Evolutionary conservation across 75 land plant genomes (phyloP), one percentile per base, ranked within the genome.

Genomic region (Isoetes taiwanensis): DNA sequence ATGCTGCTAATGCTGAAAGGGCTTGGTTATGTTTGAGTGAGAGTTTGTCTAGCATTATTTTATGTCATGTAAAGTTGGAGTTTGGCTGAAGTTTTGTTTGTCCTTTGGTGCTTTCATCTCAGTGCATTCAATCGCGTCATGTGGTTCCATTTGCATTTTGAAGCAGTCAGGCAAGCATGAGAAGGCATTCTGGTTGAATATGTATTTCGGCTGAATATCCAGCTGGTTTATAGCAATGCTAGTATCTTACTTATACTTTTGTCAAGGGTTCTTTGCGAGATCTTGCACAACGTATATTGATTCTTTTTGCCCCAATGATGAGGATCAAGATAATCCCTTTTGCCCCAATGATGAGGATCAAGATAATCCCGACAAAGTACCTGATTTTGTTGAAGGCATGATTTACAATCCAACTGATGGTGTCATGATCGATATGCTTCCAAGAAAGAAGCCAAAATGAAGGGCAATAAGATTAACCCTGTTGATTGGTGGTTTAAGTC

Each of bases 371-470:
- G 79, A 71, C 30, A 83, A 83, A 70, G 80, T 91, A 52, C 97
- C 97, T 11, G 97, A 91, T 26, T 91, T 91, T 72, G 89, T 91
- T 16, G 97, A 91, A 58, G 66, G 69, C 32, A 91, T 91, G 97
- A 72, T 91, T 34, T 87, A 91, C 43, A 59, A n/a, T 42, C 68
- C 84, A 2, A 83, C 71, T 1, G 89, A 83, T 46, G 95, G 41
- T 17, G 97, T 91, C 10, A 32, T 62, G 38, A 91, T 91, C 61
- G 60, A 17, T 91, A 91, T 69, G 95, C 89, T 4, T 76, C 88
- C 6, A 80, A 76, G 59, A 89, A 83, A 38, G 97, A 91, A 60
- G 94, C 97, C 29, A 91, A 91, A 76, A 43, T 61, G 60, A 86
- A 81, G 64, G 97, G 95, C 0, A 91, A 87, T 68, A 71, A 59